Evolutionary conservation across 1,139 yeast species (phyloP).

Genomic region (Trichomonascaceae sp.): DNA sequence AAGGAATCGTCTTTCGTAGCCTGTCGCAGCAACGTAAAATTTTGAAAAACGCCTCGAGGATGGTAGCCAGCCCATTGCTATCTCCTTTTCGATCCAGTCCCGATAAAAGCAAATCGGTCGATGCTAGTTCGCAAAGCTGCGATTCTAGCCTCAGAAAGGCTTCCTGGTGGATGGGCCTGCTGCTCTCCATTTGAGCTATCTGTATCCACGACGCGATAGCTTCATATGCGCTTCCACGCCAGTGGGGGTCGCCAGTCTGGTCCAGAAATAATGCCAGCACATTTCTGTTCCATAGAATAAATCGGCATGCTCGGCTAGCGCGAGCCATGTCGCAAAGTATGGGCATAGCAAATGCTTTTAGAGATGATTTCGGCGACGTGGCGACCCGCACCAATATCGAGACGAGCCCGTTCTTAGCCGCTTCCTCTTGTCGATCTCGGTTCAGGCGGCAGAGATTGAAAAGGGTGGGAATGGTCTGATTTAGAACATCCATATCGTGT

Average conservation of each 20-base stretch:
- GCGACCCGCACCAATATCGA: constrained; percentile 35
- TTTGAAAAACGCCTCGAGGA: background rate
- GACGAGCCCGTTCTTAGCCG: constrained; percentile 41
- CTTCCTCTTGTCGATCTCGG: constrained; percentile 37
- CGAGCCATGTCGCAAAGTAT: constrained; percentile 50
- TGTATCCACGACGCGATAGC: constrained; percentile 32
- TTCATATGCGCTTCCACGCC: constrained; percentile 61
- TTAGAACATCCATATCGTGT: constrained; percentile 11
- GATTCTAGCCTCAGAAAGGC: too few species aligned
- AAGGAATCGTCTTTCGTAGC: background rate
- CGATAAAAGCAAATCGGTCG: background rate
- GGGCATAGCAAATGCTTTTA: constrained; percentile 51
- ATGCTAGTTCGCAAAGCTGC: background rate
- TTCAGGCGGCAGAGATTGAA: constrained; percentile 47
- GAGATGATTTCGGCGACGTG: constrained; percentile 29
- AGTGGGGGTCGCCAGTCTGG: constrained; percentile 45
- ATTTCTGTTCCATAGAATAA: constrained; percentile 28
- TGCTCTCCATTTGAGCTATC: constrained; percentile 11
- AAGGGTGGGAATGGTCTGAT: constrained; percentile 25
- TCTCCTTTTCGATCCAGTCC: background rate
- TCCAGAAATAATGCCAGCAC: constrained; percentile 37
- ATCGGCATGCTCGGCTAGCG: constrained; percentile 32
- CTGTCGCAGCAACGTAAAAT: background rate
- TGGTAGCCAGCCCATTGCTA: background rate
- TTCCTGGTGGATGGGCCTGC: background rate